Conservation (phyloP, 208 protist genomes). For the Trypanosomatidae sp. region DNA sequence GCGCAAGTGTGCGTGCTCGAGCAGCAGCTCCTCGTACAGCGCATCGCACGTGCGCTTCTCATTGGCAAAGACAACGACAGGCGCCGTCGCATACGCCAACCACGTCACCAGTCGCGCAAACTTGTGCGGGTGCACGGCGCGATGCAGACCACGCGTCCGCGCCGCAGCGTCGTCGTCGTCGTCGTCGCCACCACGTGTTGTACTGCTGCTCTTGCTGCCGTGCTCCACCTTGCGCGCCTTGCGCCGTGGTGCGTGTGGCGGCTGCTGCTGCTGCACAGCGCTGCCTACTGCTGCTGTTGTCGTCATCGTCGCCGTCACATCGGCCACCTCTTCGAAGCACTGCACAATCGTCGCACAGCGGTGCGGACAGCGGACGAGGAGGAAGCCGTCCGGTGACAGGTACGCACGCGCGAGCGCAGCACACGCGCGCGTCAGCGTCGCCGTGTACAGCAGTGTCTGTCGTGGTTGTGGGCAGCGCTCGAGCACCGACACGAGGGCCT, state of each 20-base stretch:
- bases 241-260: background rate
- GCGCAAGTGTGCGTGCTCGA: constrained; percentile 28
- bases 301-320: background rate
- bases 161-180: background rate
- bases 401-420: constrained; percentile 43
- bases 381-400: constrained; percentile 43
- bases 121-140: constrained; percentile 48
- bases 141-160: constrained; percentile 8
- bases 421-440: constrained; percentile 83
- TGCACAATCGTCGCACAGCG: constrained; percentile 52
- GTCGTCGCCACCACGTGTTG: background rate
- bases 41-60: constrained; percentile 59
- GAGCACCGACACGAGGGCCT: constrained; percentile 78
- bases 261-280: background rate
- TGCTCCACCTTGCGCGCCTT: background rate
- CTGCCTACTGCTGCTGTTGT: background rate
- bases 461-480: constrained; percentile 56
- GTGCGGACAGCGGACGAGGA: constrained; percentile 45
- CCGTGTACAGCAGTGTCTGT: constrained; percentile 94
- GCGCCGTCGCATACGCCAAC: constrained; percentile 31
- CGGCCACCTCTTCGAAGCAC: constrained; percentile 48
- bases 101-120: constrained; percentile 58
- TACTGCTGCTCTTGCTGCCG: constrained; percentile 1
- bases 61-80: constrained; percentile 72
- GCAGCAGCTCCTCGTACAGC: constrained; percentile 42